These are phyloP conservation scores for Apium graveolens DNA, from an alignment of 129 eudicot species.

Conservation along the genomic window DNA sequence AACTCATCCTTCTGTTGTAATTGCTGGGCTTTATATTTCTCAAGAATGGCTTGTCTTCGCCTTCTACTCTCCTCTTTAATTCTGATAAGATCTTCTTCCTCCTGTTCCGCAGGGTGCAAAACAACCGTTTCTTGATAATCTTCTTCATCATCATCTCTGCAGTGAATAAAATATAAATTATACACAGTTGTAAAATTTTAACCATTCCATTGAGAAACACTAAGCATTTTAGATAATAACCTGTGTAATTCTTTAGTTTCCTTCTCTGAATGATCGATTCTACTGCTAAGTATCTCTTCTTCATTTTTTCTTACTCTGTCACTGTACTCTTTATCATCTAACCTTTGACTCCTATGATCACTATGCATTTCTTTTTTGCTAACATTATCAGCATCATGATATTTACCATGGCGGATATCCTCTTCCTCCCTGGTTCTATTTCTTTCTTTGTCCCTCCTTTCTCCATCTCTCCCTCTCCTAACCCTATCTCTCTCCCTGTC, in stretches of 20 bases:
- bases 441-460: conserved; percentile 2
- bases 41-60: conserved; percentile 50
- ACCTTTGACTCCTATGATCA: conserved; percentile 21
- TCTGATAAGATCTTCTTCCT: conserved; percentile 49
- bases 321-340: conserved; percentile 21
- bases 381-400: conserved; percentile 16
- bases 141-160: conserved; percentile 34
- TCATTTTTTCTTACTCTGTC: conserved; percentile 25
- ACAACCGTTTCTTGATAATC: conserved; percentile 31
- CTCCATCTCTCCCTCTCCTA: conserved; percentile 1
- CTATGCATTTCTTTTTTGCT: conserved; percentile 15
- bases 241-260: conserved; percentile 18
- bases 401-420: conserved; percentile 18
- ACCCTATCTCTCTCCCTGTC: conserved; percentile 6
- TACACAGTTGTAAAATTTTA: not conserved
- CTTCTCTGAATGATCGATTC: conserved; percentile 4
- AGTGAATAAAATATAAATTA: not conserved
- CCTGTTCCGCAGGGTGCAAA: conserved; percentile 41
- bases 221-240: conserved; percentile 10
- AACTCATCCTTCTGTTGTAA: conserved; percentile 18
- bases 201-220: not conserved
- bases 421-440: conserved; percentile 12
- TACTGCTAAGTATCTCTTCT: conserved; percentile 12
- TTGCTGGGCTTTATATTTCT: conserved; percentile 38
- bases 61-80: conserved; percentile 62